Percentiles rank a stretch among this genome's conserved stretches.
These are phyloP conservation scores for Leonotis leonurus DNA, from an alignment of 257 asterid species.

Conservation along the genomic window DNA sequence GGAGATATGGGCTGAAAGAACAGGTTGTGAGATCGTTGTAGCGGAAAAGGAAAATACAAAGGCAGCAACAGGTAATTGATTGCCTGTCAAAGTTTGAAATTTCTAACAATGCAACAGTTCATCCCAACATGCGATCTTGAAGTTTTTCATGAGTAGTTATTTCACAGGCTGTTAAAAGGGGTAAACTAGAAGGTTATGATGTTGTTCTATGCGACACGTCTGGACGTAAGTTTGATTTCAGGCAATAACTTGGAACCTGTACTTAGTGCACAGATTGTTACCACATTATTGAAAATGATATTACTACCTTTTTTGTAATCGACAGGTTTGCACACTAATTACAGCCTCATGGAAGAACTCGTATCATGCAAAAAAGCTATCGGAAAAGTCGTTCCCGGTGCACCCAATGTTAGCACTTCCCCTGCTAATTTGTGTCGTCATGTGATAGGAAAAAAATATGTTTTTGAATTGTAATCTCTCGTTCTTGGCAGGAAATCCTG, in stretches of 20 bases:
- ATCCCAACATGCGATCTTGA: slow-evolving; percentile 39
- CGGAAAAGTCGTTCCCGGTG: slow-evolving; percentile 67
- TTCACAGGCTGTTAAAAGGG: slow-evolving; percentile 92
- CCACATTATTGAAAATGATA: too few relatives aligned
- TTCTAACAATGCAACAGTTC: slow-evolving; percentile 1
- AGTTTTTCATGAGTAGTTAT: slow-evolving; percentile 81
- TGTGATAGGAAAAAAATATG: not conserved
- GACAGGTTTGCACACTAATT: slow-evolving; percentile 89
- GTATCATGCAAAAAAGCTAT: slow-evolving; percentile 78
- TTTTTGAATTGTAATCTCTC: not conserved
- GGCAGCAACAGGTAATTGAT: slow-evolving; percentile 72
- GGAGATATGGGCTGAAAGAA: slow-evolving; percentile 96
- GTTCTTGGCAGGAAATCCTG: slow-evolving; percentile 64
- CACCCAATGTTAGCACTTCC: slow-evolving; percentile 71
- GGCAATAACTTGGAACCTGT: not conserved
- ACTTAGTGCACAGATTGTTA: too few relatives aligned
- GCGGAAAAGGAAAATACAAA: slow-evolving; percentile 79
- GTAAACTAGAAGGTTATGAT: slow-evolving; percentile 69
- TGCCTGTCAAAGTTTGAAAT: not conserved
- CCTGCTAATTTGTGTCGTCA: not conserved
- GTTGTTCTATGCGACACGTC: slow-evolving; percentile 90
- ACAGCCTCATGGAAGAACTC: slow-evolving; percentile 95
- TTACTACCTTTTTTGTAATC: slow-evolving; percentile 3
- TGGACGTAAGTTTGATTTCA: slow-evolving; percentile 62
- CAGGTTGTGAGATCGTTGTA: slow-evolving; percentile 85